These are phyloP conservation scores for Vaccinium corymbosum DNA, from an alignment of 148 eudicot species.

Conservation along the genomic window DNA sequence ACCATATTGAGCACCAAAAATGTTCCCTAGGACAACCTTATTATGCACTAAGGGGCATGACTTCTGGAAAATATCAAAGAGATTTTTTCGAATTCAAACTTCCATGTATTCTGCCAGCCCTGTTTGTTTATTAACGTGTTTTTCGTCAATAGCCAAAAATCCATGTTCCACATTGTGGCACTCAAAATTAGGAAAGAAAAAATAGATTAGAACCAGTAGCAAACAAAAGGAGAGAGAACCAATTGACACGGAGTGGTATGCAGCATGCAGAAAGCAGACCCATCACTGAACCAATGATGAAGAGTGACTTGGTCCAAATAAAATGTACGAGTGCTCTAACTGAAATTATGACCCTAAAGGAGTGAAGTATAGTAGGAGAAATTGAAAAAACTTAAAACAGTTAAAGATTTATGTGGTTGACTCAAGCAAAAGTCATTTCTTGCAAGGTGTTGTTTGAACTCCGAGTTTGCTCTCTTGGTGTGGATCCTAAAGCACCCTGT, in stretches of 20 bases:
- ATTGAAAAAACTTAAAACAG: not conserved
- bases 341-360: too few species aligned
- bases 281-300: not conserved
- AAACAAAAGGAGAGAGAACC: constrained; percentile 5
- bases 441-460: not conserved
- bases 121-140: too few species aligned
- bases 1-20: not conserved
- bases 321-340: not conserved
- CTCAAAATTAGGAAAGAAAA: constrained; percentile 4
- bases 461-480: not conserved
- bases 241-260: not conserved
- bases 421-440: not conserved
- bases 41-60: not conserved
- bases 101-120: not conserved
- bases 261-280: not conserved
- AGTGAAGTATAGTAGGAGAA: not conserved
- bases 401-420: not conserved
- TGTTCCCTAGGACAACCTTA: not conserved
- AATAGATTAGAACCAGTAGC: constrained; percentile 3
- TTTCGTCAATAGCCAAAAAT: not conserved
- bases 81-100: not conserved
- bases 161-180: not conserved
- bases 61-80: not conserved
- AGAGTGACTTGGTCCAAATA: constrained; percentile 2
- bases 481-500: not conserved